phyloP scores from a whole-genome alignment of 2,329 filamentous ascomycete species.

The Rhynchosporium secalis region DNA sequence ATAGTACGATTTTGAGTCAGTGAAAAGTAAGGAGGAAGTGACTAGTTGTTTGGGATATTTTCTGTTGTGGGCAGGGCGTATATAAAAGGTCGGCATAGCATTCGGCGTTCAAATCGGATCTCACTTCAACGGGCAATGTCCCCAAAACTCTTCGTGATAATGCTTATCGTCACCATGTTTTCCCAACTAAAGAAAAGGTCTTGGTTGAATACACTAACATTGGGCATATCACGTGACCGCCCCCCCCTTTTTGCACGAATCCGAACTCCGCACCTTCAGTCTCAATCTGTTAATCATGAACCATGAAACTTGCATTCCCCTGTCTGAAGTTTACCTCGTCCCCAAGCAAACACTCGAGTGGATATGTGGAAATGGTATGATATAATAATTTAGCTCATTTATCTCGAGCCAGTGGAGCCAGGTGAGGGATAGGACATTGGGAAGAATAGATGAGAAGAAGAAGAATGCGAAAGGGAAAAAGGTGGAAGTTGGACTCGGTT shows the following conservation, averaged over 20 bases:
- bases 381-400: too few species aligned
- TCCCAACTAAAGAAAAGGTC: not conserved
- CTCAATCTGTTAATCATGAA: too few species aligned
- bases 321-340: not conserved
- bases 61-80: not conserved
- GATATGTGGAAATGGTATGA: too few species aligned
- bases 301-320: not conserved
- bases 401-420: too few species aligned
- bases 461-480: too few species aligned
- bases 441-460: too few species aligned
- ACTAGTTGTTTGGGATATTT: not conserved
- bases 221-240: too few species aligned
- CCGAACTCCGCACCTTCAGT: too few species aligned
- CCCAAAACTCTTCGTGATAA: not conserved
- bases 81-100: slow-evolving; percentile 1
- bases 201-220: too few species aligned
- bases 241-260: too few species aligned
- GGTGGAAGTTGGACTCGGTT: too few species aligned
- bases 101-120: not conserved
- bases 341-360: slow-evolving; percentile 5
- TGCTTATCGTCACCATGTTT: not conserved
- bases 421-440: too few species aligned
- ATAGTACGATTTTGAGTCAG: slow-evolving; percentile 17
- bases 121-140: not conserved
- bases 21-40: not conserved